Evolutionary conservation across 2,329 filamentous ascomycete genomes (phyloP).

Genomic region (Trichoderma gracile): DNA sequence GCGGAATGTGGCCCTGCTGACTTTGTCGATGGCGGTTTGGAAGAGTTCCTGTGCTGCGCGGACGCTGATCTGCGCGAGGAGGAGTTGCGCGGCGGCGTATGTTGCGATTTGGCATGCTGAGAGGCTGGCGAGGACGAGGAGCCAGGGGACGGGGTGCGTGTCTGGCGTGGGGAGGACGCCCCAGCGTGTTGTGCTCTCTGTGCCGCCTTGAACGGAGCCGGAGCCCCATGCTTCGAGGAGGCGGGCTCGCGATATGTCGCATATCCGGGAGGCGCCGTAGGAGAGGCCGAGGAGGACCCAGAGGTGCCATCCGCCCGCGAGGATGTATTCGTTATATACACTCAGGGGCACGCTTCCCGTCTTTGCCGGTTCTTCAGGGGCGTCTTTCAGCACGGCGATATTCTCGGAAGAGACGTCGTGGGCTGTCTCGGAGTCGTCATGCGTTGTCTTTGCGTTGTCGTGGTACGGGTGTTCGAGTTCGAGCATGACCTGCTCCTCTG

Average conservation of each 20-base stretch:
- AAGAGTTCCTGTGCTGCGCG: constrained; percentile 76
- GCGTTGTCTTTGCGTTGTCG: constrained; percentile 27
- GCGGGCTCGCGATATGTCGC: constrained; percentile 69
- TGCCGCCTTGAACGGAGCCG: constrained; percentile 36
- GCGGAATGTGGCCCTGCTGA: constrained; percentile 79
- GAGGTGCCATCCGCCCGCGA: constrained; percentile 72
- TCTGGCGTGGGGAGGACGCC: constrained; percentile 63
- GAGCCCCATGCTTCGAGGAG: constrained; percentile 89
- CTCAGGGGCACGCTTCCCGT: constrained; percentile 71
- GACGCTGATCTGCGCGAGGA: constrained; percentile 77
- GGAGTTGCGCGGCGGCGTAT: constrained; percentile 61
- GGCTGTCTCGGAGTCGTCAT: constrained; percentile 31
- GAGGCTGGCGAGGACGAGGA: constrained; percentile 69
- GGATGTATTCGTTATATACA: constrained; percentile 85
- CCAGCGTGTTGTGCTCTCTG: constrained; percentile 30
- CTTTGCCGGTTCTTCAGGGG: constrained; percentile 39
- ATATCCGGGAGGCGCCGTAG: constrained; percentile 63
- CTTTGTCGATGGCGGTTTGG: constrained; percentile 66
- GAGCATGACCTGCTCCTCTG: constrained; percentile 46
- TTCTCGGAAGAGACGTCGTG: constrained; percentile 39
- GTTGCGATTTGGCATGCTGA: constrained; percentile 60
- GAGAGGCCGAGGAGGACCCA: constrained; percentile 68
- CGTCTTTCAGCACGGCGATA: constrained; percentile 29
- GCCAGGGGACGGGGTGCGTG: constrained; percentile 70
- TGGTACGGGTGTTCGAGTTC: constrained; percentile 44